These are phyloP conservation scores for Coemansia guatemalensis DNA, from an alignment of 192 early-diverging fungal species.

Conservation along the genomic window DNA sequence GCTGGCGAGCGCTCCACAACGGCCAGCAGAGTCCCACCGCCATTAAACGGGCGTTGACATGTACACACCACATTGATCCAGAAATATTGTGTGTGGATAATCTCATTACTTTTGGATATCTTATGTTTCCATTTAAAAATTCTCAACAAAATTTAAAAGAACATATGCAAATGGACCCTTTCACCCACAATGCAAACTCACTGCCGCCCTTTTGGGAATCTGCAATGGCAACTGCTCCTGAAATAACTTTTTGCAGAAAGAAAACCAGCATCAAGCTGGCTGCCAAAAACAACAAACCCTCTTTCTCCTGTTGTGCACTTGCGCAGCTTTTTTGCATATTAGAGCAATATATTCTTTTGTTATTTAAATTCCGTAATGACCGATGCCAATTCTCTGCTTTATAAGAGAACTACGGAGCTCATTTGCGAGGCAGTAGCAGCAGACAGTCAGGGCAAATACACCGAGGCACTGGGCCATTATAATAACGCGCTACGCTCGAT, in stretches of 20 bases:
- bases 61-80: background rate
- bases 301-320: background rate
- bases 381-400: constrained; percentile 17
- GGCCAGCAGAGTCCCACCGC: background rate
- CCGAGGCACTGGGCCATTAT: constrained; percentile 23
- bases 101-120: background rate
- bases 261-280: too few species aligned
- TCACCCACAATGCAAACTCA: too few species aligned
- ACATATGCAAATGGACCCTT: too few species aligned
- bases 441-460: constrained; percentile 17
- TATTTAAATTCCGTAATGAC: constrained; percentile 18
- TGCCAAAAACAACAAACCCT: background rate
- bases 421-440: constrained; percentile 37
- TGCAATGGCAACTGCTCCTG: too few species aligned
- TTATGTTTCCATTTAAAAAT: background rate
- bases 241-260: too few species aligned
- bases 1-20: background rate
- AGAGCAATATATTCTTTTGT: background rate
- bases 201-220: too few species aligned
- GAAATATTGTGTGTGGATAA: background rate
- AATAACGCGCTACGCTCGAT: constrained; percentile 34
- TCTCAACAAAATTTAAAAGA: too few species aligned
- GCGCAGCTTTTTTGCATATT: background rate
- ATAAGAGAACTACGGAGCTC: constrained; percentile 30
- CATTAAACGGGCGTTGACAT: background rate